Evolutionary conservation across 495 filamentous ascomycete genomes (phyloP).

Genomic region (Cairneyella variabilis): DNA sequence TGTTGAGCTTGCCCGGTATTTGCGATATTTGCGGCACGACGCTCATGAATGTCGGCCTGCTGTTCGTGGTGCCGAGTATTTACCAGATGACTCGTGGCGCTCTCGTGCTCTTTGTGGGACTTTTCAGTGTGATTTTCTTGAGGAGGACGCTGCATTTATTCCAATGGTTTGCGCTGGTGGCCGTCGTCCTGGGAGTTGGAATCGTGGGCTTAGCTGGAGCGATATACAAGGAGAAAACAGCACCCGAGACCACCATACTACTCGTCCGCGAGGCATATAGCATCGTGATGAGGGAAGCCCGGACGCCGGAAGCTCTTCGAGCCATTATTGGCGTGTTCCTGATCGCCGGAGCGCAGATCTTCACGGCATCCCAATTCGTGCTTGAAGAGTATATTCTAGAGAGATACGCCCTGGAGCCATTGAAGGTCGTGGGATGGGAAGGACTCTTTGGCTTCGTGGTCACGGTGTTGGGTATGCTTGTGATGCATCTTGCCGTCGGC

Average conservation of each 20-base stretch:
- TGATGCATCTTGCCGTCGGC: constrained; percentile 74
- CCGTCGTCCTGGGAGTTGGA: constrained; percentile 84
- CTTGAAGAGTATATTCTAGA: constrained; percentile 93
- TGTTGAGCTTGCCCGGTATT: constrained; percentile 82
- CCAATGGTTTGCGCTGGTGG: constrained; percentile 84
- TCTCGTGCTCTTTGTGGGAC: constrained; percentile 87
- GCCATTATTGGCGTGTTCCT: constrained; percentile 80
- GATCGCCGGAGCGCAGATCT: constrained; percentile 92
- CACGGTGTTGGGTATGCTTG: constrained; percentile 73
- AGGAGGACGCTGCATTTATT: constrained; percentile 70
- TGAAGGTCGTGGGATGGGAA: constrained; percentile 94
- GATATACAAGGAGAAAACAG: constrained; percentile 63
- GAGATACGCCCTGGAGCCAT: constrained; percentile 80
- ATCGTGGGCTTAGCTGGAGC: constrained; percentile 86
- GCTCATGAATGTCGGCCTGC: constrained; percentile 90
- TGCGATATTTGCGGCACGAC: constrained; percentile 95
- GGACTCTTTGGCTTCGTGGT: constrained; percentile 87
- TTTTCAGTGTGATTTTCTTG: constrained; percentile 92
- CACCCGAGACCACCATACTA: constrained; percentile 24
- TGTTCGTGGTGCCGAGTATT: constrained; percentile 91
- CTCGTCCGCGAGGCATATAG: constrained; percentile 12
- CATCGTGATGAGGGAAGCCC: constrained; percentile 27
- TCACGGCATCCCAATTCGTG: constrained; percentile 94
- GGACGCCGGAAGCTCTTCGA: constrained; percentile 57
- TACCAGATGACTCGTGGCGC: constrained; percentile 99